Base-by-base conservation (phyloP, 352 stramenopile genomes). In the Blastocystis sp. region DNA sequence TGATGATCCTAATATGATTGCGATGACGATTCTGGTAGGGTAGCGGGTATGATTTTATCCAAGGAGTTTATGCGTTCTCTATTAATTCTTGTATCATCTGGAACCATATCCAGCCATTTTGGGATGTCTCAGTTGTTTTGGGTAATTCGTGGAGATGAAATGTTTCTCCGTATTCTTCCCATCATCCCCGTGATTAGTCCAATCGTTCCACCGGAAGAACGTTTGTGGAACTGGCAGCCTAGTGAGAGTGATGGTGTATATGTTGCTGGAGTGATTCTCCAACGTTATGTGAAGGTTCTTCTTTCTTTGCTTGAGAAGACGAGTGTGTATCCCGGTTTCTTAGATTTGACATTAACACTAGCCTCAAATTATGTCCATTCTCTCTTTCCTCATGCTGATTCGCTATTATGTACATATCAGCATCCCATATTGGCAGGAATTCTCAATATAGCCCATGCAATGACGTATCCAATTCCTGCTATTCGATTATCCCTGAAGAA, bases 161-260 rank as follows among this genome's bases (percentile, higher is more conserved):
- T 68, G n/a, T 44, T 84, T 40, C 53, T 84, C 19, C 53, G 53
- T 51, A 37, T 22, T 66, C n/a, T 40, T 11, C 24, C 24, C 30
- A 22, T 51, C 6, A 33, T 42, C 4, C 30, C 73, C 11, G 17
- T 6, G 37, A 42, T 48, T 24, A 13, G 44, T 68, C n/a, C 73
- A 35, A 42, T 44, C 33, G 22, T 17, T 7, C 51, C 15, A 69
- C 73, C 56, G 1, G 48, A 84, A 9, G 42, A 54, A 40, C 35
- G 73, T n/a, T 56, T 84, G 15, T 84, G 73, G 73, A 84, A 84
- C 53, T 84, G 73, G 73, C 44, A 62, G 19, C 17, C 73, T n/a
- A 68, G 42, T 19, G 73, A 84, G 73, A 22, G 15, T 9, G 73
- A 84, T 68, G 51, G 53, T 5, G 19, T 84, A 4, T 84, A 69